phyloP scores from a whole-genome alignment of 2,329 filamentous ascomycete genomes.

The Phialophora tarda region DNA sequence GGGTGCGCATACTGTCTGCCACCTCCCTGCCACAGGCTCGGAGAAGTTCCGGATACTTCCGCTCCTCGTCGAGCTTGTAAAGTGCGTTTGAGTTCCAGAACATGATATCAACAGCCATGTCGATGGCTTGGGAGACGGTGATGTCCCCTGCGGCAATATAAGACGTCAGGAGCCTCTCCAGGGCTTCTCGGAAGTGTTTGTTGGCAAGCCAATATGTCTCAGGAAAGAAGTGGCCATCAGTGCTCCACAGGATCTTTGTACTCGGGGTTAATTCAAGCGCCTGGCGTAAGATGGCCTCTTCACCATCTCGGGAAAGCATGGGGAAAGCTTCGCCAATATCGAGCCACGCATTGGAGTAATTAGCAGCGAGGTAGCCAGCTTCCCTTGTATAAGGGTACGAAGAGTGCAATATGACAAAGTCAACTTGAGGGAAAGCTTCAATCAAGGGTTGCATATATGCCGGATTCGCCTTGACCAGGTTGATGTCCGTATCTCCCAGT shows the following conservation, averaged over 20 bases:
- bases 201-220: slow-evolving; percentile 78
- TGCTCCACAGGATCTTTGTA: slow-evolving; percentile 79
- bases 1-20: slow-evolving; percentile 36
- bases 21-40: slow-evolving; percentile 35
- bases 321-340: slow-evolving; percentile 86
- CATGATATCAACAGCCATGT: slow-evolving; percentile 69
- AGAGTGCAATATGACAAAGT: slow-evolving; percentile 79
- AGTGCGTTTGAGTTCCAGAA: slow-evolving; percentile 79
- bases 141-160: slow-evolving; percentile 70
- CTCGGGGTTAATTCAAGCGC: slow-evolving; percentile 76
- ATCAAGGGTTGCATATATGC: slow-evolving; percentile 77
- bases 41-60: slow-evolving; percentile 39
- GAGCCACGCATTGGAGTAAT: slow-evolving; percentile 79
- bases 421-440: slow-evolving; percentile 68
- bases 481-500: slow-evolving; percentile 79
- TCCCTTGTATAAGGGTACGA: slow-evolving; percentile 82
- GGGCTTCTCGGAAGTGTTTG: slow-evolving; percentile 71
- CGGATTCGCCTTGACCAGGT: slow-evolving; percentile 71
- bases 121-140: slow-evolving; percentile 65
- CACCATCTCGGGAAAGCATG: slow-evolving; percentile 75
- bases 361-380: slow-evolving; percentile 75
- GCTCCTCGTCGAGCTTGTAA: slow-evolving; percentile 64
- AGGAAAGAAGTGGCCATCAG: slow-evolving; percentile 78
- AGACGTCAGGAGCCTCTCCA: slow-evolving; percentile 70
- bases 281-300: slow-evolving; percentile 72